Evolutionary conservation across 805 yeast species (phyloP), one percentile per base, ranked within the genome.

Genomic region (Cephaloascus fragrans): DNA sequence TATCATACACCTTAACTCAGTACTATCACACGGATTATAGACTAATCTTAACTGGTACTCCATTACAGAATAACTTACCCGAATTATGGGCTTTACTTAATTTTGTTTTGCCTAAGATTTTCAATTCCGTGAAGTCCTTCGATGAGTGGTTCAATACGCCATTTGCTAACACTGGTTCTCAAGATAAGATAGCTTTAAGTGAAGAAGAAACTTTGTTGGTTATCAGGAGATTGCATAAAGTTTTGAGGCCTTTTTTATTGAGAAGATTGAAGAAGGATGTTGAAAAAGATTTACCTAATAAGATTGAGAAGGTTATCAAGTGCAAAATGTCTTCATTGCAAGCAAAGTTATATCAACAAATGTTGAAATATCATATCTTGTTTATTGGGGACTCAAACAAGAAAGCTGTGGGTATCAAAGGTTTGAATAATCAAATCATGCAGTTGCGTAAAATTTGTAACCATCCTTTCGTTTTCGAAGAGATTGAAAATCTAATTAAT

Each of bases 121-220:
- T 84, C 70, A 84, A 83, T 52, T 83, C 93, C 28, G 93, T 82
- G 9, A 82, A 84, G 52, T 80, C 90, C 5, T 84, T 84, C 53
- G 93, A 84, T 53, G 94, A 84, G 53, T 84, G 95, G 94, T 84
- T 84, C 55, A 84, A 84, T 52, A 84, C 94, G 0, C 94, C 94
- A 4, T 84, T 84, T 61, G 90, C 89, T 3, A 83, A 82, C 46
- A 79, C 93, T 15, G 94, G 94, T 41, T 68, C 79, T 14, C 90
- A 82, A 56, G 94, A 84, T 49, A 81, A 81, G 56, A 69, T 84
- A 38, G 93, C 80, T 44, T 67, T 84, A 45, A 79, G 87, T 0
- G 95, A 84, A 72, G 95, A 84, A 80, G 95, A 84, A 59, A 77
- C 85, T 26, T 65, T 84, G 42, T 73, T 84, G 67, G 77, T 84